Evolutionary conservation across 805 yeast species (phyloP).

Genomic region (Yarrowia hollandica): DNA sequence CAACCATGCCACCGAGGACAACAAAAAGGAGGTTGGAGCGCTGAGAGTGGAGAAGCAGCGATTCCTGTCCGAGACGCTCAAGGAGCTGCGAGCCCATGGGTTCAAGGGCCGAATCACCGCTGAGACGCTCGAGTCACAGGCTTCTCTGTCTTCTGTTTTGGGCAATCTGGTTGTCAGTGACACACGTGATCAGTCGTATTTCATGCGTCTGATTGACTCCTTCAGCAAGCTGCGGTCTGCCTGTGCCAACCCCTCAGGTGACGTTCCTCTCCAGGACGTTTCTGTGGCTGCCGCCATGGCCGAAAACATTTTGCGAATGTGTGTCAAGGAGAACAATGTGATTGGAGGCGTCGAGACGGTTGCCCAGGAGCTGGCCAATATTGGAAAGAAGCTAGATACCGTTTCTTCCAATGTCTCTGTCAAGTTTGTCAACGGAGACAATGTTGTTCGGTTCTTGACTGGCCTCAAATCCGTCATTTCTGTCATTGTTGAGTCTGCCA

Average conservation of each 20-base stretch:
- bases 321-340: conserved; percentile 14
- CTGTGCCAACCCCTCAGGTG: conserved; percentile 61
- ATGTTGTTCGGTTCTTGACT: background rate
- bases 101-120: conserved; percentile 63
- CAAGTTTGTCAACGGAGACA: background rate
- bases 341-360: background rate
- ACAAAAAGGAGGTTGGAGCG: conserved; percentile 66
- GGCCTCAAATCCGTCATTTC: background rate
- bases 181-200: conserved; percentile 46
- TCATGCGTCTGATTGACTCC: conserved; percentile 71
- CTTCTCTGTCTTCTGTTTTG: conserved; percentile 62
- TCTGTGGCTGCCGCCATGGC: conserved; percentile 27
- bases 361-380: background rate
- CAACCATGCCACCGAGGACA: conserved; percentile 61
- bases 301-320: conserved; percentile 24
- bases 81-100: conserved; percentile 76
- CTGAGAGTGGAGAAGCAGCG: conserved; percentile 80
- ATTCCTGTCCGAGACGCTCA: conserved; percentile 71
- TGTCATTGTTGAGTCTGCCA: background rate
- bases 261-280: conserved; percentile 54
- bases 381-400: background rate
- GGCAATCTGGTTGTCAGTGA: conserved; percentile 53
- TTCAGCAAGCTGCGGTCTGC: conserved; percentile 75
- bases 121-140: conserved; percentile 63
- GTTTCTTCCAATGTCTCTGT: background rate